Evolutionary conservation across 1,139 yeast genomes (phyloP), one percentile per base, ranked within the genome.

Genomic region (Kodamaea sp.): DNA sequence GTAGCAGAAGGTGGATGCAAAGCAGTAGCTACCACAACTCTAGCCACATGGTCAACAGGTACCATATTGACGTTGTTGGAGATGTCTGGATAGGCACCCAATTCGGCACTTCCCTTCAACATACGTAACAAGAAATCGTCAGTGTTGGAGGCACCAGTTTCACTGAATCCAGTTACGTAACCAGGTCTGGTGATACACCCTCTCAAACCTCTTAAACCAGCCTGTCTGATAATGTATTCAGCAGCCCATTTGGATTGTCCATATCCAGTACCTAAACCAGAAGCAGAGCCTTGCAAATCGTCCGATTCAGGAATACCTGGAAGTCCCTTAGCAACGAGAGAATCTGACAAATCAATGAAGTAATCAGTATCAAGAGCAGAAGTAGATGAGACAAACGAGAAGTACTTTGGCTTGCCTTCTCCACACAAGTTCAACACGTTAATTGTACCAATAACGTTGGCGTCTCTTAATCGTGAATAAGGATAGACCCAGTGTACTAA

Each of bases 211-310:
- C 82, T 70, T 37, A 73, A 73, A 34, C 97, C 97, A 6, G 98
- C 98, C 41, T 73, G 74, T 57, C 97, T 79, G 42, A 88, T 80
- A 31, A 94, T 71, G 52, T 84, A 79, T 63, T 92, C 99, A 13
- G 96, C 95, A 25, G 90, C 89, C 99, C 99, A 92, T 61, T 92
- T 92, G 47, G 95, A 80, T 65, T 92, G 98, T 26, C 98, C 99
- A 53, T 92, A 92, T 11, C 98, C 99, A 42, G 82, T 85, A 18
- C 92, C 88, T 42, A 92, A 73, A 0, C 96, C 97, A 7, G 64
- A 58, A 8, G 86, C 71, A 3, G 97, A 85, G 0, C 97, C 97
- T 47, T 72, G 63, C 48, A 92, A 72, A 50, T 82, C 85, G 59
- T 92, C 98, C 8, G 81, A 63, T 59, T 92, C 98, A 6, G 78